Evolutionary conservation across 176 grass and related monocot genomes (phyloP).

Genomic region (Canna indica): DNA sequence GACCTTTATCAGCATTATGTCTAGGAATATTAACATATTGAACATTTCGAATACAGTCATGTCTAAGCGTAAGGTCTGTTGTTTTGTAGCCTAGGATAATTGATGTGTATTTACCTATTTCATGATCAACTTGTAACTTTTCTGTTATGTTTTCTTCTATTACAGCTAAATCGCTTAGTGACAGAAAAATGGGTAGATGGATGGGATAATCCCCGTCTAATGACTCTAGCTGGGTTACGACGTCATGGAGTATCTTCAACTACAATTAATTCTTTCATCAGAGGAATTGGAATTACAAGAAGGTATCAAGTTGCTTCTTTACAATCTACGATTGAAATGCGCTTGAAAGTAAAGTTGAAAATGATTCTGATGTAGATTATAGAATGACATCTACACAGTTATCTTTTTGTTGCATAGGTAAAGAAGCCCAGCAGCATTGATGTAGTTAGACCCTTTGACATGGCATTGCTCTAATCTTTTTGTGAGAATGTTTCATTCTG

Average conservation of each 20-base stretch:
- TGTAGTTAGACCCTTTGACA: too few species aligned
- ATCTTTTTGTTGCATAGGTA: too few species aligned
- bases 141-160: conserved; percentile 1
- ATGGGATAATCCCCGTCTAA: conserved; percentile 92
- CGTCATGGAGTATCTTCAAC: conserved; percentile 79
- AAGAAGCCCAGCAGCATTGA: too few species aligned
- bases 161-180: conserved; percentile 79
- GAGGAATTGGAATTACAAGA: conserved; percentile 98
- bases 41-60: conserved; percentile 95
- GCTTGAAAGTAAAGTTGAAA: background rate
- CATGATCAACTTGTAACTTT: conserved; percentile 12
- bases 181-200: conserved; percentile 96
- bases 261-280: conserved; percentile 86
- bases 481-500: too few species aligned
- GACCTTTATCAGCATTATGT: conserved; percentile 85
- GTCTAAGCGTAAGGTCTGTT: conserved; percentile 91
- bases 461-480: background rate
- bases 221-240: conserved; percentile 80
- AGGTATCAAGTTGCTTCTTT: conserved; percentile 38
- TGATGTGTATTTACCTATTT: background rate
- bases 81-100: background rate
- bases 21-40: conserved; percentile 91
- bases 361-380: too few species aligned
- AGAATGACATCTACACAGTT: too few species aligned
- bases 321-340: background rate